Percentiles rank a stretch among this genome's conserved stretches.
Conservation (phyloP, 179 eudicot species). For the Nepenthes alata region DNA sequence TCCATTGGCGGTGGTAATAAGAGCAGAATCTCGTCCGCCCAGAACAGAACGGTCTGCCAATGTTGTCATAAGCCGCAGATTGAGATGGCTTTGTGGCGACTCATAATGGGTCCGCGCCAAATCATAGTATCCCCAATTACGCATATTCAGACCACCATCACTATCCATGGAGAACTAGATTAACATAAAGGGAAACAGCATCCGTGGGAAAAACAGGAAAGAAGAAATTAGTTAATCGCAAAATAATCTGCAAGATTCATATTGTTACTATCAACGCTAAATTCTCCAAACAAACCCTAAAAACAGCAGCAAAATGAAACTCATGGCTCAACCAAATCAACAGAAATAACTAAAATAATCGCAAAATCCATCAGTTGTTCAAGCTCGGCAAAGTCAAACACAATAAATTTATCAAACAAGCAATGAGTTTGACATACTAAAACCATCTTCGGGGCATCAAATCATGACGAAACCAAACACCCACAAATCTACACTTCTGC, state of each 20-base stretch:
- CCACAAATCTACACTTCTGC: constrained; percentile 5
- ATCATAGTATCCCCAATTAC: constrained; percentile 65
- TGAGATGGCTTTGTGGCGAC: constrained; percentile 35
- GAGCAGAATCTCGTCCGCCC: constrained; percentile 26
- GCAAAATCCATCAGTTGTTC: background rate
- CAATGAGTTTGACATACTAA: background rate
- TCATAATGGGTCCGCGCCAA: constrained; percentile 40
- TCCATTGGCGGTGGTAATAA: constrained; percentile 36
- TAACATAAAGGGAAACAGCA: background rate
- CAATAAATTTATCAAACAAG: background rate
- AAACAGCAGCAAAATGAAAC: constrained; percentile 5
- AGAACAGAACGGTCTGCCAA: constrained; percentile 35
- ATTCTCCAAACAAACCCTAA: background rate
- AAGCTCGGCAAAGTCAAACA: constrained; percentile 9
- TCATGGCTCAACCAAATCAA: background rate
- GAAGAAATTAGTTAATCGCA: background rate
- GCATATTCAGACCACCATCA: constrained; percentile 41
- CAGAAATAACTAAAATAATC: background rate
- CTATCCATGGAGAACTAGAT: constrained; percentile 24
- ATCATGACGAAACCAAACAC: background rate
- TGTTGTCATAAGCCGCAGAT: constrained; percentile 46
- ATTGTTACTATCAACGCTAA: constrained; percentile 7
- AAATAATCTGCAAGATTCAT: constrained; percentile 9
- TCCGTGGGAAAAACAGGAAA: background rate
- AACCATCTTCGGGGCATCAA: background rate